Evolutionary conservation across 2,329 filamentous ascomycete genomes (phyloP).

Genomic region (Cytospora chrysosperma): DNA sequence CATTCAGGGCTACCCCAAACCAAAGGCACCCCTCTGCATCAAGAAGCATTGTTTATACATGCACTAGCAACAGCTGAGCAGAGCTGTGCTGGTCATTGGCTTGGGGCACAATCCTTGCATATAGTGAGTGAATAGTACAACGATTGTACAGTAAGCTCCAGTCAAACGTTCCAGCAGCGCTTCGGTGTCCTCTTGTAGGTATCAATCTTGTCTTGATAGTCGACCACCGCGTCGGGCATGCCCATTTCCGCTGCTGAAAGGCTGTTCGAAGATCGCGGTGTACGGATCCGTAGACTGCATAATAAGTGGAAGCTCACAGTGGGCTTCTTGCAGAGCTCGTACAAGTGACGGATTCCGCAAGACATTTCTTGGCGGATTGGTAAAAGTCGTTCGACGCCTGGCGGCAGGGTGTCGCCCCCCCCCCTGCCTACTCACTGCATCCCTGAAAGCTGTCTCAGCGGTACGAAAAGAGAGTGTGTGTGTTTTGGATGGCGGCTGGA

Average conservation of each 20-base stretch:
- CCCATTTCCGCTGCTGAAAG: slow-evolving; percentile 10
- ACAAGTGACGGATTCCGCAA: background rate
- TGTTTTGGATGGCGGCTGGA: background rate
- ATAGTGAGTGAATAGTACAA: background rate
- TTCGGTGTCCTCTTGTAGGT: slow-evolving; percentile 8
- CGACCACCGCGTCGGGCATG: slow-evolving; percentile 1
- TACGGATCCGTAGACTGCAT: background rate
- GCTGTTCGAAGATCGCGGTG: slow-evolving; percentile 10
- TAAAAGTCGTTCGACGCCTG: background rate
- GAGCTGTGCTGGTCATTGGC: slow-evolving; percentile 8
- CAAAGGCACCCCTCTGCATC: slow-evolving; percentile 2
- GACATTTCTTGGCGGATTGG: background rate
- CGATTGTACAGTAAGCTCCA: background rate
- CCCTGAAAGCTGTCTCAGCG: slow-evolving; percentile 3
- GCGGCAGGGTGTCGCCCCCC: slow-evolving; percentile 10
- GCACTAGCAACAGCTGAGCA: slow-evolving; percentile 6
- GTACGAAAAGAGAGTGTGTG: slow-evolving; percentile 18
- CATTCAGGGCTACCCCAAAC: background rate
- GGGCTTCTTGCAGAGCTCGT: background rate
- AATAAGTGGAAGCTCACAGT: background rate
- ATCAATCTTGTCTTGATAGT: slow-evolving; percentile 7
- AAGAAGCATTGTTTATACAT: background rate
- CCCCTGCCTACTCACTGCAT: slow-evolving; percentile 4
- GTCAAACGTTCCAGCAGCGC: slow-evolving; percentile 4
- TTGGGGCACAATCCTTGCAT: slow-evolving; percentile 13